A percentile compares a stretch with the other conserved stretches of the same genome.
These are phyloP conservation scores for Hypocrella siamensis DNA, from an alignment of 2,329 filamentous ascomycete genomes.

Conservation along the genomic window DNA sequence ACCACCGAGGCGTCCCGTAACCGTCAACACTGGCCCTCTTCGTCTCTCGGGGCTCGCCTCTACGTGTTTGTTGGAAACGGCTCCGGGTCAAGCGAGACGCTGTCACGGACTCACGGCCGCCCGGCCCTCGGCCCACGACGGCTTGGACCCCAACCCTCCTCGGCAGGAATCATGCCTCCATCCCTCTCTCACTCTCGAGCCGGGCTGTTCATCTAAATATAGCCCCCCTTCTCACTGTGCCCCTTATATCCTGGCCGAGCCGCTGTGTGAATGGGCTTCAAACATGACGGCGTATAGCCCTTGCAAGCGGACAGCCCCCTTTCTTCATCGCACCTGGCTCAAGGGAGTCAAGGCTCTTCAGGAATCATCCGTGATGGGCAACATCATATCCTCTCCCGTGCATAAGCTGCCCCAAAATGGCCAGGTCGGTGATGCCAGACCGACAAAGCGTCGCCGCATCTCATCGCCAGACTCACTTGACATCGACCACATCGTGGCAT, in stretches of 20 bases:
- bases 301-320: slow-evolving; percentile 33
- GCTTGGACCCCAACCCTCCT: no score
- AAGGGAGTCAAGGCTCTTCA: slow-evolving; percentile 28
- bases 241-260: slow-evolving; percentile 2
- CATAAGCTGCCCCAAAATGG: slow-evolving; percentile 17
- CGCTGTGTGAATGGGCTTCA: slow-evolving; percentile 18
- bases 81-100: no score
- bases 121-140: no score
- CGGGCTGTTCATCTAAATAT: background rate
- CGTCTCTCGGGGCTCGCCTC: no score
- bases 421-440: slow-evolving; percentile 21
- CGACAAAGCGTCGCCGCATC: slow-evolving; percentile 35
- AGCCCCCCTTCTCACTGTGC: background rate
- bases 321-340: slow-evolving; percentile 39
- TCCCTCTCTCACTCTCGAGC: slow-evolving; percentile 3
- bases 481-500: slow-evolving; percentile 17
- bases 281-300: slow-evolving; percentile 32
- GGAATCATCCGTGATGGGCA: slow-evolving; percentile 24
- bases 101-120: no score
- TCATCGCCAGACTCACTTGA: slow-evolving; percentile 19
- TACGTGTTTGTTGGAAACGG: no score
- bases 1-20: no score
- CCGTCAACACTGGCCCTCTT: no score
- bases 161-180: slow-evolving; percentile 5
- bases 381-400: slow-evolving; percentile 21